These are phyloP conservation scores for Sisymbrium irio DNA, from an alignment of 345 rosid species.

Conservation along the genomic window DNA sequence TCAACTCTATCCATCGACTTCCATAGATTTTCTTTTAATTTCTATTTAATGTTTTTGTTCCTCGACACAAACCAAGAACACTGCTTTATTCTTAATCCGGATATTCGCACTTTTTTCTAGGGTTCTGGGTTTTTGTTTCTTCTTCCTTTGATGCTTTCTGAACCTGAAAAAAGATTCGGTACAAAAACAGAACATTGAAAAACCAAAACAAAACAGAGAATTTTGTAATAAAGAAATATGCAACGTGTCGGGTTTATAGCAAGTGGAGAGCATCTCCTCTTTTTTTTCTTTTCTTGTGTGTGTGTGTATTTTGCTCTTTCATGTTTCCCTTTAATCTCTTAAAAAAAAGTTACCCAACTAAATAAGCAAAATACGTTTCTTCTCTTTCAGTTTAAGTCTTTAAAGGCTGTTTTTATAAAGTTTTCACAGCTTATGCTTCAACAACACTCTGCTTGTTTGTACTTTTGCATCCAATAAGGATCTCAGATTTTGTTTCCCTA, in stretches of 20 bases:
- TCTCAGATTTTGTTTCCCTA: constrained; percentile 22
- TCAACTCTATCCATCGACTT: constrained; percentile 13
- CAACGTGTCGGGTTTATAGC: constrained; percentile 28
- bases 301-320: constrained; percentile 5
- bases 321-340: constrained; percentile 15
- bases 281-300: not conserved
- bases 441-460: constrained; percentile 23
- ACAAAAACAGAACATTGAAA: not conserved
- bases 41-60: constrained; percentile 17
- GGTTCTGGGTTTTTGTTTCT: constrained; percentile 39
- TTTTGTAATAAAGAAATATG: constrained; percentile 18
- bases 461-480: constrained; percentile 36
- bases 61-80: constrained; percentile 33
- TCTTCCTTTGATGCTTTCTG: constrained; percentile 36
- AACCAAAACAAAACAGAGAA: constrained; percentile 11
- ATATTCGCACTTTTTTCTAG: constrained; percentile 33
- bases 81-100: constrained; percentile 24
- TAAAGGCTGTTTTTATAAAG: not conserved
- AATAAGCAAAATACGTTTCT: constrained; percentile 27
- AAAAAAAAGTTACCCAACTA: constrained; percentile 12
- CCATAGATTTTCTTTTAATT: not conserved
- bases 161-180: constrained; percentile 35
- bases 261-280: constrained; percentile 22
- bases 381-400: constrained; percentile 26
- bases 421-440: constrained; percentile 32